Evolutionary conservation across 176 grass and related monocot species (phyloP), one percentile per base, ranked within the genome.

Genomic region (Lolium perenne): DNA sequence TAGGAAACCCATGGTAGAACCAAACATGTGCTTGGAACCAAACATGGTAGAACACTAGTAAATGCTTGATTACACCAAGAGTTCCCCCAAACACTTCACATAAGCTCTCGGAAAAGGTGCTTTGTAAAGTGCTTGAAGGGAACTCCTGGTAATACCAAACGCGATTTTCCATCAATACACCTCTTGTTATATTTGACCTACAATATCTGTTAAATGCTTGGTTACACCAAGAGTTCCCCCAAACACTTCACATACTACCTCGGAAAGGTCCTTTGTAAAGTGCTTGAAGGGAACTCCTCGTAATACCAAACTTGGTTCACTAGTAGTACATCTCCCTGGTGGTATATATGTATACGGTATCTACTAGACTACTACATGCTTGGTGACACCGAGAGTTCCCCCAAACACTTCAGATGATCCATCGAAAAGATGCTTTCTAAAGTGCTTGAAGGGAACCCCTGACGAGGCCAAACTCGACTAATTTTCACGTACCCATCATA

Each of bases 41-140:
- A 35, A 35, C 88, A 26, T 14, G 22, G 25, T 71, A 71, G 32
- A 35, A 35, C 32, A 35, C 32, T 70, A 14, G 71, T 73, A 73
- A 48, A 16, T 89, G 69, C 18, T 86, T 73, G 26, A 4, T 83
- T 23, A 51, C 59, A 78, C 29, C 55, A 1, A 93, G 87, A 93
- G 87, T 91, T 90, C 49, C 87, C 89, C 89, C 86, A 91, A 91
- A 91, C 82, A 90, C 87, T 93, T 91, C 91, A 86, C 74, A 20
- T 6, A 7, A 64, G 1, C 2, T 13, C 0, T 71, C 3, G 11
- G 41, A 5, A 5, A 5, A 4, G 64, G 7, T 43, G 18, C 22
- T 56, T 46, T 11, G 12, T 78, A 71, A 83, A 86, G 78, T 86
- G 54, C 16, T 83, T 86, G 71, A 72, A 91, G 62, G 53, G 71